Evolutionary conservation across 257 asterid species (phyloP).

Genomic region (Leptodermis oblonga): DNA sequence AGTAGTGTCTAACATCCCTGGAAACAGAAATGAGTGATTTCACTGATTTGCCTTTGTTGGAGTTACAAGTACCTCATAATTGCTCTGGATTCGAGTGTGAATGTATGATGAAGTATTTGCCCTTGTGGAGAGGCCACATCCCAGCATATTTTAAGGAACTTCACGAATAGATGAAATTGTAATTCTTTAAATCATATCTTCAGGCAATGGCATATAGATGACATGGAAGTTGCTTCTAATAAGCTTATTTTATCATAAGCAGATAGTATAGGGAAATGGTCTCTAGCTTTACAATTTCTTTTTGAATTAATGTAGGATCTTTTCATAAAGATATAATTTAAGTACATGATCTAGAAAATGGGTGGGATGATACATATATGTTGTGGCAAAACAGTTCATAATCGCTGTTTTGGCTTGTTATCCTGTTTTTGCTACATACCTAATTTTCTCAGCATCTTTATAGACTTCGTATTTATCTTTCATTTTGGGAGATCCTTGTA

Average conservation of each 20-base stretch:
- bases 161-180: too few relatives aligned
- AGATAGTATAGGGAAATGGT: neutral
- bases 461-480: neutral
- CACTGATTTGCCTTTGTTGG: neutral
- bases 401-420: neutral
- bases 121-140: neutral
- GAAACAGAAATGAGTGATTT: neutral
- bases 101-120: neutral
- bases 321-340: too few relatives aligned
- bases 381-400: neutral
- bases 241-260: neutral
- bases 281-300: neutral
- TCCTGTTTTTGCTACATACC: neutral
- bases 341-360: neutral
- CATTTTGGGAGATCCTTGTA: neutral
- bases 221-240: neutral
- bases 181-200: neutral
- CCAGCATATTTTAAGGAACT: neutral
- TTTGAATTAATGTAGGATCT: too few relatives aligned
- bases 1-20: neutral
- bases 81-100: too few relatives aligned
- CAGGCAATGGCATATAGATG: neutral
- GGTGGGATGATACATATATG: neutral
- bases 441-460: neutral
- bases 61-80: neutral